phyloP scores from a whole-genome alignment of 306 rosid species.

The Cucurbita pepo region DNA sequence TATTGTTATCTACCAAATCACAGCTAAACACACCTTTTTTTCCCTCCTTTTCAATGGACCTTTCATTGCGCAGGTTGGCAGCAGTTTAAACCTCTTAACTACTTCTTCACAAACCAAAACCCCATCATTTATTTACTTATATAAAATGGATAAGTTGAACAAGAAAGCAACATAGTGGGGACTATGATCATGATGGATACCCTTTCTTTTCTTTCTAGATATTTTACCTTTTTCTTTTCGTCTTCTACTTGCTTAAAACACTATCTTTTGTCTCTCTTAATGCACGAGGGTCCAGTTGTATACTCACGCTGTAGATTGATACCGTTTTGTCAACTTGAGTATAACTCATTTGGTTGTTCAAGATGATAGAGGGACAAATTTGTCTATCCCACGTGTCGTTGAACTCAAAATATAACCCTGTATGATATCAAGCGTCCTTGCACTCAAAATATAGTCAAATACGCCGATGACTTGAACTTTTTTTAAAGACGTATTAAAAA shows the following conservation, averaged over 20 bases:
- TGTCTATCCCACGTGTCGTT: background rate
- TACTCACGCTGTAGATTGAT: background rate
- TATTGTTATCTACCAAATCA: conserved; percentile 4
- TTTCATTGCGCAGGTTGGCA: conserved; percentile 27
- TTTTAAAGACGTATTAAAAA: too few species aligned
- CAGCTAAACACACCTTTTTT: background rate
- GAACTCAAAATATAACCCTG: background rate
- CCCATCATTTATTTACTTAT: background rate
- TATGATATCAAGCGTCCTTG: too few species aligned
- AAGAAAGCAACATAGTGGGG: conserved; percentile 1
- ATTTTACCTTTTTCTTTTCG: background rate
- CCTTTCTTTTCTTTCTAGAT: background rate
- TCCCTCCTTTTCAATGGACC: background rate
- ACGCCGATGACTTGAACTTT: too few species aligned
- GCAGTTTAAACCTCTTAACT: background rate
- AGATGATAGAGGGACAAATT: background rate
- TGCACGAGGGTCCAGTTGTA: background rate
- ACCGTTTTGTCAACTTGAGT: background rate
- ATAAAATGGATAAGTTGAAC: background rate
- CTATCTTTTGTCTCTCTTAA: background rate
- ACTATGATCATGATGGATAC: background rate
- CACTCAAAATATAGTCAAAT: too few species aligned
- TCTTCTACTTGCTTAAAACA: background rate
- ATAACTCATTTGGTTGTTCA: too few species aligned
- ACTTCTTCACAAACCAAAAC: background rate